Evolutionary conservation across 1,139 yeast genomes (phyloP).

Genomic region (Lodderomyces elongisporus): DNA sequence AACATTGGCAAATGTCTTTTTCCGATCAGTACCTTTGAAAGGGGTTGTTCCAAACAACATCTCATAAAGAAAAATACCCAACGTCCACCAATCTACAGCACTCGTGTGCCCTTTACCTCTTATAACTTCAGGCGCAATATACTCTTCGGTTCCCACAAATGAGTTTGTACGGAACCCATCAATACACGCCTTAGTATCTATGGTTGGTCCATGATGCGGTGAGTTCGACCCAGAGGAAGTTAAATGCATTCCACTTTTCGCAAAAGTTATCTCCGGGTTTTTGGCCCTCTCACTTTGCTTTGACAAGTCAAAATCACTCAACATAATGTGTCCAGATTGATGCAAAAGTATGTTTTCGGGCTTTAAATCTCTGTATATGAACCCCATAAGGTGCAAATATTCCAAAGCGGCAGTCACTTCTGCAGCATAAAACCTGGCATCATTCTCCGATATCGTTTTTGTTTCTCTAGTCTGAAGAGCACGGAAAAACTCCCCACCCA

Average conservation of each 20-base stretch:
- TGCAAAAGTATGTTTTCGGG: slow-evolving; percentile 92
- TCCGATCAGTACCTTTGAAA: slow-evolving; percentile 84
- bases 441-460: slow-evolving; percentile 80
- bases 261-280: slow-evolving; percentile 45
- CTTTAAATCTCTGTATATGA: slow-evolving; percentile 88
- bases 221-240: slow-evolving; percentile 18
- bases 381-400: slow-evolving; percentile 93
- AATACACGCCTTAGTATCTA: slow-evolving; percentile 91
- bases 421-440: slow-evolving; percentile 91
- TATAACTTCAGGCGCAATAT: slow-evolving; percentile 96
- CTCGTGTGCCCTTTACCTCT: slow-evolving; percentile 96
- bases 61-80: slow-evolving; percentile 86
- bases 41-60: slow-evolving; percentile 97
- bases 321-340: slow-evolving; percentile 96
- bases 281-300: slow-evolving; percentile 76
- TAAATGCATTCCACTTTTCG: slow-evolving; percentile 12
- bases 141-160: slow-evolving; percentile 97
- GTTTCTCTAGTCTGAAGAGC: slow-evolving; percentile 90
- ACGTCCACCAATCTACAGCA: slow-evolving; percentile 99
- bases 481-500: slow-evolving; percentile 98
- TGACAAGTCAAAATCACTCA: slow-evolving; percentile 92
- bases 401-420: slow-evolving; percentile 98
- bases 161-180: slow-evolving; percentile 96
- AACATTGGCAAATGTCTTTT: slow-evolving; percentile 83
- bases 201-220: slow-evolving; percentile 27